Conservation (phyloP, 176 grass and related monocot species). For the Thalia dealbata region DNA sequence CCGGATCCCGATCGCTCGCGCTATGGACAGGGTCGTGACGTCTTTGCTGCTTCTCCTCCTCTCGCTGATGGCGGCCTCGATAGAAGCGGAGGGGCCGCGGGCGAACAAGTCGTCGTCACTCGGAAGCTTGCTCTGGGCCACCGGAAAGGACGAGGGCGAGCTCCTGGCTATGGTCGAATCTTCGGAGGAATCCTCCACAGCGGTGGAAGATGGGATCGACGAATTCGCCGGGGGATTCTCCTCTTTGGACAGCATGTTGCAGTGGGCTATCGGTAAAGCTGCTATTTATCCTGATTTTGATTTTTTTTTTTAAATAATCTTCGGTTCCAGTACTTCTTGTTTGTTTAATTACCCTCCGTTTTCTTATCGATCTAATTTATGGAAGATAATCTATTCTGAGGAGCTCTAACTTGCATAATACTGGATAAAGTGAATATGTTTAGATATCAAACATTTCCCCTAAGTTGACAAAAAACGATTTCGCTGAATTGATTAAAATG, state of each 20-base stretch:
- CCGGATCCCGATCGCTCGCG: neutral
- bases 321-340: neutral
- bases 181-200: neutral
- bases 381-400: too few relatives aligned
- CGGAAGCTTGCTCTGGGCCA: constrained; percentile 27
- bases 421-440: neutral
- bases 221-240: constrained; percentile 67
- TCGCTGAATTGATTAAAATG: neutral
- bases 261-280: constrained; percentile 82
- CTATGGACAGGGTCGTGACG: neutral
- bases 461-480: neutral
- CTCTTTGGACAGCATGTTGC: constrained; percentile 86
- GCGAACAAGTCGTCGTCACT: constrained; percentile 33
- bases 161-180: constrained; percentile 19
- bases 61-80: constrained; percentile 8
- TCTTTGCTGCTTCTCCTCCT: constrained; percentile 2
- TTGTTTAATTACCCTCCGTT: neutral
- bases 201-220: constrained; percentile 37
- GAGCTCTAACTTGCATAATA: neutral
- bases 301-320: neutral
- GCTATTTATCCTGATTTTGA: neutral
- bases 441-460: neutral
- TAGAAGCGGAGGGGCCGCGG: constrained; percentile 19
- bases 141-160: constrained; percentile 43
- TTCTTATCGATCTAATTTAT: too few relatives aligned